Evolutionary conservation across 148 eudicot species (phyloP), one percentile per base, ranked within the genome.

Genomic region (Amaranthus cruentus): DNA sequence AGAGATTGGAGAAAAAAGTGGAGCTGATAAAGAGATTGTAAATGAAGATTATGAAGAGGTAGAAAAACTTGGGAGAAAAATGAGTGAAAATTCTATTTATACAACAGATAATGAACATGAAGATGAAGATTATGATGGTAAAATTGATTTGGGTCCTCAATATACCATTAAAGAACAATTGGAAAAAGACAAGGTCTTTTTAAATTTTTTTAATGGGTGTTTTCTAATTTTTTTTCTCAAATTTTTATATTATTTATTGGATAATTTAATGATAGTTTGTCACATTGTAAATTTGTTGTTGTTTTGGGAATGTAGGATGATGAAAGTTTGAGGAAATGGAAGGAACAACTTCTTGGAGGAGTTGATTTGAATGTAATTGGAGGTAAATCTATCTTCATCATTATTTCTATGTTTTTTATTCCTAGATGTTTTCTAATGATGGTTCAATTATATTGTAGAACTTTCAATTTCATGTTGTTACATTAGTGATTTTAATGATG

Each of bases 241-340:
- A 6, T 18, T 11, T 57, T 3, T 18, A 12, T 63, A n/a, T 47
- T n/a, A n/a, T 2, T 6, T 6, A 2, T 42, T 71, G 9, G 59
- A 15, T 69, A 42, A 28, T 28, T 28, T 28, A 28, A 42, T 81
- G 68, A 53, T 55, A 5, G 52, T 6, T 64, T 68, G 53, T 15
- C 11, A 38, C 69, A 52, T 80, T 28, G 38, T 28, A 28, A 28
- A 28, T 0, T 28, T 28, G 38, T 0, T 28, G 38, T 28, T 28
- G 38, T 28, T 28, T 28, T 72, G 74, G 13, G 8, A 62, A 43
- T 72, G 69, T 76, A 91, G 93, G 97, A 91, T 80, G 97, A 91
- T 83, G 97, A 91, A 79, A 91, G 97, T 80, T 80, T 91, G 81
- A 89, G 93, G 82, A 89, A 83, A 79, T 91, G 97, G 97, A 91